phyloP scores from a whole-genome alignment of 2,329 filamentous ascomycete genomes.

The Sarocladium strictum region DNA sequence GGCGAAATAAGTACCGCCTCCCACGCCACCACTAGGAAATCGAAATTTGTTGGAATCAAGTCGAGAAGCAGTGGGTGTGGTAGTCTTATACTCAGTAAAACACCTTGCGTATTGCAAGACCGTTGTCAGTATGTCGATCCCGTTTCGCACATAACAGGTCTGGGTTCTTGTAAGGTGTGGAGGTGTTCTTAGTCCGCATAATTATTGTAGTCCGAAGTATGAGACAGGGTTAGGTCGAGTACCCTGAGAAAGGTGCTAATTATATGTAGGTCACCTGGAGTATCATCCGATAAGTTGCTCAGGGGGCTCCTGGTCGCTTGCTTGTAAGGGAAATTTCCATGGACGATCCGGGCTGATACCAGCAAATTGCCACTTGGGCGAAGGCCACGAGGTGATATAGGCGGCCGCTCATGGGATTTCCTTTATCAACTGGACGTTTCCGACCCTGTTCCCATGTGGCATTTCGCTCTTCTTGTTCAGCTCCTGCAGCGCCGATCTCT shows the following conservation, averaged over 20 bases:
- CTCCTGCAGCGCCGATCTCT: neutral
- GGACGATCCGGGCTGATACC: neutral
- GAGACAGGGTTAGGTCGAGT: neutral
- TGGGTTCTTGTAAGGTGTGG: no score
- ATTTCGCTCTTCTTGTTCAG: neutral
- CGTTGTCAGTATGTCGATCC: no score
- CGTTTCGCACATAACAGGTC: no score
- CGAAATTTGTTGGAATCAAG: no score
- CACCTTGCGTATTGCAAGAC: no score
- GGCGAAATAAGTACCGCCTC: no score
- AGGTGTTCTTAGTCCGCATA: no score
- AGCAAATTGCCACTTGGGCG: neutral
- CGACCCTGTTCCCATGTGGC: conserved; percentile 5
- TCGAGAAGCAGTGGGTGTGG: no score
- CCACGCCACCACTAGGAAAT: no score
- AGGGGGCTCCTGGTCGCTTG: neutral
- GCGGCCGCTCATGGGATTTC: neutral
- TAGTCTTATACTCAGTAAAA: no score
- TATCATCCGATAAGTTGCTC: neutral
- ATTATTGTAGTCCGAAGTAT: neutral
- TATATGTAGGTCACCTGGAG: neutral
- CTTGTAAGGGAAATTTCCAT: neutral
- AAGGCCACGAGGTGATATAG: neutral
- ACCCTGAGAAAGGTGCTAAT: neutral
- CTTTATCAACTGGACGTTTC: conserved; percentile 1